phyloP scores from a whole-genome alignment of 495 filamentous ascomycete genomes.

The Cetradonia linearis region DNA sequence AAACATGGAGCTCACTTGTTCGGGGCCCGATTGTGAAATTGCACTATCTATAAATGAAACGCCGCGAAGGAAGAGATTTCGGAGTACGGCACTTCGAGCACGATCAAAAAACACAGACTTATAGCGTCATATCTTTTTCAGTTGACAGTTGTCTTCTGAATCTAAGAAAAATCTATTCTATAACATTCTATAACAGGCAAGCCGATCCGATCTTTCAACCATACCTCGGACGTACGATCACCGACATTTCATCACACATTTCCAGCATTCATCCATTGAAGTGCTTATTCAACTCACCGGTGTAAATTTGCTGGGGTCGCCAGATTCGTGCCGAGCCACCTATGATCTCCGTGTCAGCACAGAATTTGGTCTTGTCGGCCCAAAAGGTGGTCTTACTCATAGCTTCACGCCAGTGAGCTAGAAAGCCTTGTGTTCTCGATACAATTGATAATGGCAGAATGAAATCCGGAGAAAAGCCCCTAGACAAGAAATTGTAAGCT shows the following conservation, averaged over 20 bases:
- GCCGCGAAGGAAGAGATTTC: not conserved
- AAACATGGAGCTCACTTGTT: not conserved
- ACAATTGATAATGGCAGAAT: slow-evolving; percentile 26
- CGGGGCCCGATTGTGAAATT: not conserved
- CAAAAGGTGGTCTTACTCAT: slow-evolving; percentile 16
- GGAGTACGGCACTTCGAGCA: not conserved
- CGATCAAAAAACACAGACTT: not conserved
- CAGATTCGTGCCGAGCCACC: not conserved
- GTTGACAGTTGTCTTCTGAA: not conserved
- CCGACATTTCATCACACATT: not conserved
- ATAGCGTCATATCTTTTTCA: not conserved
- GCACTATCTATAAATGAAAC: not conserved
- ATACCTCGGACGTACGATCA: not conserved
- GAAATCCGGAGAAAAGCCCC: not conserved
- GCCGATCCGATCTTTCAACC: not conserved
- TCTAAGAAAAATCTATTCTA: not conserved
- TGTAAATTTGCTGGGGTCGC: not conserved
- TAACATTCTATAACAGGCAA: not conserved
- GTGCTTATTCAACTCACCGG: not conserved
- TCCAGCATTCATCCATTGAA: not conserved
- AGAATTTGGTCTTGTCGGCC: not conserved
- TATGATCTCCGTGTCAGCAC: not conserved
- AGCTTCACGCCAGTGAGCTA: slow-evolving; percentile 39
- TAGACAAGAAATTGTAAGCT: not conserved
- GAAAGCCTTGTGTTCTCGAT: slow-evolving; percentile 32